Evolutionary conservation across 2,329 filamentous ascomycete species (phyloP).

Genomic region (Cercospora sp.): DNA sequence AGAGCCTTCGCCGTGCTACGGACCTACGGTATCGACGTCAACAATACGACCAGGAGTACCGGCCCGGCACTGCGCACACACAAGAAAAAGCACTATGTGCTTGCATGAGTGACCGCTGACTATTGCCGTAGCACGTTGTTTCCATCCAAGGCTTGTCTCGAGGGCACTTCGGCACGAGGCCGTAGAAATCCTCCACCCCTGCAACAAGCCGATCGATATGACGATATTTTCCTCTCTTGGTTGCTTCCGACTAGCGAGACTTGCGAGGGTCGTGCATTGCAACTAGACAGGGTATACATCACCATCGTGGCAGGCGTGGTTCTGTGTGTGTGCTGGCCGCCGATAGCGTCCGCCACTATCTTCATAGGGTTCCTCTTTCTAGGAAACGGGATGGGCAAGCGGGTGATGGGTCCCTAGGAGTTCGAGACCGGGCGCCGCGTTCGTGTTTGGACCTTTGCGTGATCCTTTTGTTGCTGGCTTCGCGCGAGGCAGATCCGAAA

Average conservation of each 20-base stretch:
- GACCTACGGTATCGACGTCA: neutral
- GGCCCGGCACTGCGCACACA: neutral
- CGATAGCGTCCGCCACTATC: neutral
- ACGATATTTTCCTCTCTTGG: conserved; percentile 2
- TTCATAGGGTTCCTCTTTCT: neutral
- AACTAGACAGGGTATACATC: neutral
- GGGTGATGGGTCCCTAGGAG: neutral
- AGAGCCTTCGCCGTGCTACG: neutral
- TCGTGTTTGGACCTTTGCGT: neutral
- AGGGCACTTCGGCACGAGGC: conserved; percentile 12
- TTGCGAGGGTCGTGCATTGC: neutral
- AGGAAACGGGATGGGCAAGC: neutral
- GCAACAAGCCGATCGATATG: conserved; percentile 4
- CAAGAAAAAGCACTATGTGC: neutral
- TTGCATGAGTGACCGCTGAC: neutral
- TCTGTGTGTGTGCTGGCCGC: neutral
- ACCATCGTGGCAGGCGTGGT: neutral
- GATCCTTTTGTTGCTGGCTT: neutral
- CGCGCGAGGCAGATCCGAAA: neutral
- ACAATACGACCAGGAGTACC: neutral
- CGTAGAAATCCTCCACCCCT: neutral
- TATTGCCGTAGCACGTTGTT: neutral
- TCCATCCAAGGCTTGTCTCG: conserved; percentile 1
- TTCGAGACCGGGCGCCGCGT: neutral
- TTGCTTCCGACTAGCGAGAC: neutral